Conservation (phyloP, 305 asterid species). For the Salvia sclarea region DNA sequence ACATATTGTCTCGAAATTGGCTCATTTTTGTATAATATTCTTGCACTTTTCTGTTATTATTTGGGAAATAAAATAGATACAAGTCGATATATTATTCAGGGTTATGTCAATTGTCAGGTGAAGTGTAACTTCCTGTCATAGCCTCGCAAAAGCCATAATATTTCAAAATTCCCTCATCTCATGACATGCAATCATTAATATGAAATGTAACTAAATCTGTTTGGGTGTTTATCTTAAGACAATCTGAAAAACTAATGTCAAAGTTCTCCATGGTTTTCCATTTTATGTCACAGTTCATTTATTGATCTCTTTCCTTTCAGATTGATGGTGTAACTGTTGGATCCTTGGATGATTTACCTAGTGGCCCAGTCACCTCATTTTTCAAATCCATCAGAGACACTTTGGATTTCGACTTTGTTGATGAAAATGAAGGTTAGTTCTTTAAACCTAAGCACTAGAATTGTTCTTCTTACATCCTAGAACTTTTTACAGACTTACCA, state of each 20-base stretch:
- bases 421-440: conserved; percentile 94
- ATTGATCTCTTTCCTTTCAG: conserved; percentile 44
- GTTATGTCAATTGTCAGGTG: not conserved
- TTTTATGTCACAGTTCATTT: conserved; percentile 13
- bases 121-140: too few relatives aligned
- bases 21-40: conserved; percentile 11
- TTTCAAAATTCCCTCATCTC: not conserved
- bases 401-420: conserved; percentile 87
- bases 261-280: not conserved
- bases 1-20: not conserved
- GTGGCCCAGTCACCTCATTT: conserved; percentile 72
- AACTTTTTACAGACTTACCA: conserved; percentile 10
- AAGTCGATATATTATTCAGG: not conserved
- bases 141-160: not conserved
- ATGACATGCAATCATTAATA: not conserved
- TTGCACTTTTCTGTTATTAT: not conserved
- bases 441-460: not conserved
- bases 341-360: conserved; percentile 95
- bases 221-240: not conserved
- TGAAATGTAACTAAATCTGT: not conserved
- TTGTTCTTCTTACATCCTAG: conserved; percentile 8
- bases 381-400: conserved; percentile 80
- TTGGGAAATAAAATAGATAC: not conserved
- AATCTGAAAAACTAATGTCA: conserved; percentile 3
- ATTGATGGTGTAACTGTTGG: conserved; percentile 71